Conservation (phyloP, 129 eudicot species). For the Tanacetum coccineum region DNA sequence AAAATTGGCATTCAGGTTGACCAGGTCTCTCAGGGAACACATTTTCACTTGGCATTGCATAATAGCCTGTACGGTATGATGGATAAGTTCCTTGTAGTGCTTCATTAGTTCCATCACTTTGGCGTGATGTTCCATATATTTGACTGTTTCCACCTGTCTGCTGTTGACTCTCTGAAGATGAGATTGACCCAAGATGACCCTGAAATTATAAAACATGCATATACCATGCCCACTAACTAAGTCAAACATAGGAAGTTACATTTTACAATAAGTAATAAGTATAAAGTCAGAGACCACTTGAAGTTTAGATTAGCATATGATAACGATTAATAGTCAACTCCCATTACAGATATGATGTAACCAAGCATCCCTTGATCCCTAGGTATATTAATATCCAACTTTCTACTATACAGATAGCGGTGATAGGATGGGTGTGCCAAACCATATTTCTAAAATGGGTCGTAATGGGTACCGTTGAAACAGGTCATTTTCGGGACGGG, state of each 20-base stretch:
- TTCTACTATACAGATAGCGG: too few relatives aligned
- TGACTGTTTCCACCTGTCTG: conserved; percentile 57
- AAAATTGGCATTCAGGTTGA: conserved; percentile 93
- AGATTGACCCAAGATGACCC: conserved; percentile 74
- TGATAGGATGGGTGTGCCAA: too few relatives aligned
- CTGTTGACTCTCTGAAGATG: conserved; percentile 66
- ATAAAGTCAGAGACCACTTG: too few relatives aligned
- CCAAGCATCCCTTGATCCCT: too few relatives aligned
- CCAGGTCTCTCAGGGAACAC: conserved; percentile 98
- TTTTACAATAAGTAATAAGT: too few relatives aligned
- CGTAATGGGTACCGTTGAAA: too few relatives aligned
- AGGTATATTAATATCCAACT: too few relatives aligned
- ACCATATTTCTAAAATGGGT: too few relatives aligned
- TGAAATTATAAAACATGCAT: conserved; percentile 21
- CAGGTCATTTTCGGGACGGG: neutral
- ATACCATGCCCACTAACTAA: neutral
- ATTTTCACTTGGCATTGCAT: conserved; percentile 69
- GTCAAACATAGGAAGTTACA: neutral
- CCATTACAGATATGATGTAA: too few relatives aligned
- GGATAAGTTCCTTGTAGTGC: conserved; percentile 56
- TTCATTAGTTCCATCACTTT: conserved; percentile 46
- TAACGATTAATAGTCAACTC: too few relatives aligned
- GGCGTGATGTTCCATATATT: conserved; percentile 48
- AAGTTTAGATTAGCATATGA: too few relatives aligned
- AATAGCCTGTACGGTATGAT: conserved; percentile 65